Percentiles rank a stretch among this genome's conserved stretches.
phyloP scores from a whole-genome alignment of 768 basidiomycete genomes.

The Hysterangium stoloniferum region DNA sequence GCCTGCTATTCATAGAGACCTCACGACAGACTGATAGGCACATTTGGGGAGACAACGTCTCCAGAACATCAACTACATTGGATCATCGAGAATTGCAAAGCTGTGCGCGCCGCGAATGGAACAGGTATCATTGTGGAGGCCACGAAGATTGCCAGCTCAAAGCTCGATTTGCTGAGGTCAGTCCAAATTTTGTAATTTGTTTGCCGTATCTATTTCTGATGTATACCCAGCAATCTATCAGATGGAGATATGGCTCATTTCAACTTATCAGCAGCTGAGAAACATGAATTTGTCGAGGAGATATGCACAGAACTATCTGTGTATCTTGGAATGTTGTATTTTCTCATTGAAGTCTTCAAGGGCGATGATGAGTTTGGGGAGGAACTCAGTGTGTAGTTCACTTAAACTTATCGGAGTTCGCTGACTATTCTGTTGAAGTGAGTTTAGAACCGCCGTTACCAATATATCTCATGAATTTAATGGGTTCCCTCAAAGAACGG shows the following conservation, averaged over 20 bases:
- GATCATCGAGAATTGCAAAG: constrained; percentile 90
- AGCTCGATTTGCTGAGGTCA: constrained; percentile 79
- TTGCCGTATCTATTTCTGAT: not conserved
- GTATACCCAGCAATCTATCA: constrained; percentile 50
- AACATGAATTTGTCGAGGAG: constrained; percentile 78
- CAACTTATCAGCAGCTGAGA: constrained; percentile 61
- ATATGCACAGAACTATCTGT: constrained; percentile 87
- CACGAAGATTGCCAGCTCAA: constrained; percentile 81
- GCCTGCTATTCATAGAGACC: constrained; percentile 2
- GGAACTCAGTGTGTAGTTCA: constrained; percentile 73
- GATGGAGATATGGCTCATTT: constrained; percentile 69
- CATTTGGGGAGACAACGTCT: constrained; percentile 84
- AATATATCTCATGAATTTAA: constrained; percentile 82
- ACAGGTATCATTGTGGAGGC: constrained; percentile 77
- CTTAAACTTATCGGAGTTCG: constrained; percentile 12
- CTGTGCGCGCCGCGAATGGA: constrained; percentile 78
- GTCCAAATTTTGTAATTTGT: constrained; percentile 10
- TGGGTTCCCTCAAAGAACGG: constrained; percentile 87
- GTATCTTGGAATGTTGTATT: constrained; percentile 93
- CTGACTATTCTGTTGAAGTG: constrained; percentile 45
- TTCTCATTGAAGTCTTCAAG: constrained; percentile 89
- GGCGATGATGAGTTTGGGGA: constrained; percentile 93
- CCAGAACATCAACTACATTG: constrained; percentile 94
- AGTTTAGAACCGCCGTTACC: constrained; percentile 91
- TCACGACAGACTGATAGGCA: constrained; percentile 41